Base-by-base conservation (phyloP, 495 filamentous ascomycete species). In the Neurospora africana region DNA sequence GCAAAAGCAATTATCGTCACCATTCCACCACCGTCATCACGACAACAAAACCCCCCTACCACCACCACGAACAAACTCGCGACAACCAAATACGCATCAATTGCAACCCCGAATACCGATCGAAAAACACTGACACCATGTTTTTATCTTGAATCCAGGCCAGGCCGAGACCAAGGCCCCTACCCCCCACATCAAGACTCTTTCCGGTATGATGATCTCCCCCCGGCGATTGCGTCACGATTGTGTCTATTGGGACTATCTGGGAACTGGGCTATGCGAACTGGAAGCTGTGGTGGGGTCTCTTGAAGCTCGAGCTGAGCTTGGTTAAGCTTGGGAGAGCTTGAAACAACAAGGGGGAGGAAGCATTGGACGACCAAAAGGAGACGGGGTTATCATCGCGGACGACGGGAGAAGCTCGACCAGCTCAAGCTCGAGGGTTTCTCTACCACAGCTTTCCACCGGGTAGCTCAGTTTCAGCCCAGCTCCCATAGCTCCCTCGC, bases 191-290 rank as follows among this genome's bases (percentile, higher is more conserved):
- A 68, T 78, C 75, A 82, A 81, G 79, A 68, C 70, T 41, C 69
- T 82, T 37, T 75, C 70, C 41, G 80, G 80, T 82, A 80, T 40
- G 80, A 38, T 72, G 35, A 19, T 44, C 33, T 58, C 41, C 33
- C 36, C 21, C 37, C 69, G 41, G 13, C 41, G 47, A 65, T 33
- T 65, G 27, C 53, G 53, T 65, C 27, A 65, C 53, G 27, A 65
- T 65, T 33, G 74, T 71, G 72, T 47, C 70, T 61, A 76, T 77
- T 74, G 43, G 68, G 21, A 38, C 33, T 30, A 13, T 10, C 21
- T 13, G 33, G 44, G 9, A 68, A 69, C n/a, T 69, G 33, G 36
- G 36, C 38, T 38, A 30, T 5, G 30, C 21, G 6, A 35, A 36
- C 9, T 41, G 53, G 19, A 11, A 21, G 37, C 65, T 67, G 37